Percentiles rank a stretch among this genome's conserved stretches.
phyloP scores from a whole-genome alignment of 495 filamentous ascomycete species.

The Talaromyces adpressus region DNA sequence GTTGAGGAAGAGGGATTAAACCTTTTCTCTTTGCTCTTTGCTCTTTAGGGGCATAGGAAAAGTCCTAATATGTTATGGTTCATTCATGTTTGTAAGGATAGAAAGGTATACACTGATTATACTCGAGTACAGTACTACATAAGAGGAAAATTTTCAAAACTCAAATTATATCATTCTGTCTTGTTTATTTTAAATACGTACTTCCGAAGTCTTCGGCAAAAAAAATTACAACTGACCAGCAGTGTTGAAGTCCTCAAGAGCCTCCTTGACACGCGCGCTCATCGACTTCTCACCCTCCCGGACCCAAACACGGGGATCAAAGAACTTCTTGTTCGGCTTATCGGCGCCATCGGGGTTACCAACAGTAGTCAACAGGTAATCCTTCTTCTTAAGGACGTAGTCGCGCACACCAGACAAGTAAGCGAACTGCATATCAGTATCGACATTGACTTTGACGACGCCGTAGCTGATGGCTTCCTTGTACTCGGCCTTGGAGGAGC shows the following conservation, averaged over 20 bases:
- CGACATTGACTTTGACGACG: constrained; percentile 94
- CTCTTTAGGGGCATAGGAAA: not conserved
- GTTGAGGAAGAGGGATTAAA: constrained; percentile 8
- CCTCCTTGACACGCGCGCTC: constrained; percentile 70
- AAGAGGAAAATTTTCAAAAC: not conserved
- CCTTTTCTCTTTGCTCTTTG: too few species aligned
- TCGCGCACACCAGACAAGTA: constrained; percentile 89
- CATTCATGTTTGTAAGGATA: not conserved
- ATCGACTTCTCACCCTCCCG: constrained; percentile 98
- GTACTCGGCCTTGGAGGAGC: constrained; percentile 84
- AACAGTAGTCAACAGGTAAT: constrained; percentile 77
- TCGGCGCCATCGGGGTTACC: constrained; percentile 93
- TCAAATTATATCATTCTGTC: not conserved
- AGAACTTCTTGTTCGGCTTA: constrained; percentile 99
- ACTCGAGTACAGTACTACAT: too few species aligned
- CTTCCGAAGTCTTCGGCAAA: not conserved
- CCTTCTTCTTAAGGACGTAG: constrained; percentile 90
- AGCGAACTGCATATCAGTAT: constrained; percentile 65
- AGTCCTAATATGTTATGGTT: not conserved
- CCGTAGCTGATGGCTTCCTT: constrained; percentile 79
- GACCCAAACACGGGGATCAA: constrained; percentile 69
- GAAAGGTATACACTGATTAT: not conserved
- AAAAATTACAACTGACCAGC: constrained; percentile 68
- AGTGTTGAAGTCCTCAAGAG: constrained; percentile 87
- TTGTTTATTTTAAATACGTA: not conserved